Base-by-base conservation (phyloP, 2,329 filamentous ascomycete genomes). In the Fusarium sulawesiense region DNA sequence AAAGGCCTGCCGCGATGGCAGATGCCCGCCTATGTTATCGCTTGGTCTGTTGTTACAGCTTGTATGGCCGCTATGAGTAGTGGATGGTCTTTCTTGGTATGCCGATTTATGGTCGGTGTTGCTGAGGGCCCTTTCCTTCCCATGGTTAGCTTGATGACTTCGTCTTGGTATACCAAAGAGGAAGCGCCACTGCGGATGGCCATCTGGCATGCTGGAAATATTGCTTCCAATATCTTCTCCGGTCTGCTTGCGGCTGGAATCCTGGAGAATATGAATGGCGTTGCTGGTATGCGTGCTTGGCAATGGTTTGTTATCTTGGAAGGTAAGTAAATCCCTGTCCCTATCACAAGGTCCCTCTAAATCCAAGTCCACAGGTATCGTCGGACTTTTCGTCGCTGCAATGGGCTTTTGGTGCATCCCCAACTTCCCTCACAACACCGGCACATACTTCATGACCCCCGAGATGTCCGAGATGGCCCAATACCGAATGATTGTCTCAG, bases 171-270 rank as follows among this genome's bases (percentile, higher is more conserved):
- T 8, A 53, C 50, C 14, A 53, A 53, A 11, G 50, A 53, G 11
- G 37, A 53, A n/a, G 50, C 50, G 1, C 50, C 50, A 9, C 4
- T 53, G n/a, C 12, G 50, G 4, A 53, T 53, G 50, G 37, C 50
- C 7, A 53, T 42, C n/a, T 53, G 50, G 50, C 50, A 53, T 53
- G 50, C 50, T 42, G 50, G 50, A 7, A 53, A 53, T 2, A 53
- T 53, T 2, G 18, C 34, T 30, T 53, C 50, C 4, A 53, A 53
- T 1, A 53, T 53, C 10, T 53, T 53, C 14, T 53, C 50, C 2
- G 50, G 50, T 4, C 34, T 53, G 0, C 50, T 53, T 3, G 50
- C 50, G 2, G 50, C n/a, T 2, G 50, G 37, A 18, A 4, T 53
- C 12, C 30, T 53, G 25, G 50, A 53, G 50, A 53, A 53, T 1